Evolutionary conservation across 208 protist species (phyloP), one percentile per base, ranked within the genome.

Genomic region (Herpetomonas samuelpessoai): DNA sequence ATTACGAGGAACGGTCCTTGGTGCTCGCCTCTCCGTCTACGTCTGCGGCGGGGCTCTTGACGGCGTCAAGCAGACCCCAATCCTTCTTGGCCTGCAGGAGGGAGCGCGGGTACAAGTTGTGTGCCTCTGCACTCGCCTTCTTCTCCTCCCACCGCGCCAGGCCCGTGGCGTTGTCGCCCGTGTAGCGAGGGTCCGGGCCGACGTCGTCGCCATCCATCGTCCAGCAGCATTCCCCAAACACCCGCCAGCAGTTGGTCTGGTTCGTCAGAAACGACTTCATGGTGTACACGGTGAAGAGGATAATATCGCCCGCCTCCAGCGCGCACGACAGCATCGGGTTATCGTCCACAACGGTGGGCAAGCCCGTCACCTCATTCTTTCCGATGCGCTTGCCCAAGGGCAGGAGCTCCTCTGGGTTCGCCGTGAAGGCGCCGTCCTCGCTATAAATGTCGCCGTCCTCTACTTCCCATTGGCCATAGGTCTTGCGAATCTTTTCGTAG

Each of bases 161-260:
- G 14, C 88, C 88, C 3, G 56, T 30, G 1, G 88, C 81, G 19
- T 79, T 29, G 12, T 31, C 52, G 2, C 86, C 86, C 9, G 81
- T 68, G 57, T 95, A 95, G 0, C 89, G 74, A 16, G 83, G 77
- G 50, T 95, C 89, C 10, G 85, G 70, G 3, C 89, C 89, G 4
- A 95, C 69, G 29, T 92, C 83, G 44, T 95, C 89, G 26, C 79
- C 85, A 47, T 92, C 84, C 83, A 95, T 92, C 18, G 76, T 92
- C 89, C 89, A 95, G 21, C 86, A 74, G 10, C 79, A 62, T 68
- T 92, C 83, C 16, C 68, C 78, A 63, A 86, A 78, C 4, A 95
- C 39, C 6, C 89, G 76, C 82, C 84, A 92, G 59, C 61, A 79
- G 57, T 62, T 74, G 10, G 81, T 83, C 26, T 74, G 75, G 57